Base-by-base conservation (phyloP, 1,284 basidiomycete species). In the Flammula alnicola region DNA sequence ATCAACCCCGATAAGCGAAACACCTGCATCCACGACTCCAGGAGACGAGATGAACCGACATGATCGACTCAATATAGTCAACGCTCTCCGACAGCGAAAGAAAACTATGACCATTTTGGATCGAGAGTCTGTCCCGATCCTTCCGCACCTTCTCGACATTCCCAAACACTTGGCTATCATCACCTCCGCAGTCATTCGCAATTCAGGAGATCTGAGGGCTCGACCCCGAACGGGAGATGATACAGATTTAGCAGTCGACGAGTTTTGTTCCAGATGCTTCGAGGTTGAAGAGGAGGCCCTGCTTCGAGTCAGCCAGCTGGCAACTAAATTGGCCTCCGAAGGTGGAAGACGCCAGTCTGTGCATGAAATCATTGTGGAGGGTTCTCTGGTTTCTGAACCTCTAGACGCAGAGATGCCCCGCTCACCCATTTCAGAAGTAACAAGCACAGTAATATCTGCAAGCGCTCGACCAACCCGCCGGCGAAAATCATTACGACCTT, bases 201-300 rank as follows among this genome's bases (percentile, higher is more conserved):
- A 81, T 56, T 74, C 76, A 27, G 69, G 73, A 52, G 69, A 75
- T 30, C 65, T 69, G 38, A 65, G 66, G 17, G 47, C 63, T 25
- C 70, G 66, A 37, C 55, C 67, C 8, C 22, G 65, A 66, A 31
- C 50, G 12, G 51, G 53, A 22, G 60, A 61, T 26, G 47, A 61
- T 11, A 61, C 57, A 41, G 70, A 73, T 49, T 48, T 51, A 37
- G 54, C 61, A 11, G 51, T 82, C 12, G 66, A 75, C 11, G 73
- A 77, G 35, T 72, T 84, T 23, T 84, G 81, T 56, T 72, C 71
- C 40, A 80, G 76, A 54, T 91, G 87, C 68, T 80, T 87, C 49
- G 80, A 84, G 45, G 81, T 92, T 25, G 88, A 88, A 65, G 83
- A 85, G 68, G 83, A 86, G 61, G 83, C 84, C 6, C 67, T 86